Conservation (phyloP, 768 basidiomycete species). For the Boletales sp. region DNA sequence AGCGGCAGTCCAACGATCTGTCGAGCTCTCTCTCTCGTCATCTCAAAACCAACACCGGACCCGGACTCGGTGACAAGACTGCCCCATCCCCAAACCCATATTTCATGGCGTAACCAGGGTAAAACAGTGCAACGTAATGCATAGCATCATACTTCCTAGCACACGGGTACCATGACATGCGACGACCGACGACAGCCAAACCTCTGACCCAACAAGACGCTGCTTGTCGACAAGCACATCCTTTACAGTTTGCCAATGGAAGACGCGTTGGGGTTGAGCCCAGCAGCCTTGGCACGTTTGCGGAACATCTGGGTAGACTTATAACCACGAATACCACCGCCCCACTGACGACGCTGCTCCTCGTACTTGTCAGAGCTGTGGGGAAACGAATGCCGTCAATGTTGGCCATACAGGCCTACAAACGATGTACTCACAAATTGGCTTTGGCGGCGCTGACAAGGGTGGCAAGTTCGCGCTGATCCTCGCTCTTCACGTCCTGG, state of each 20-base stretch:
- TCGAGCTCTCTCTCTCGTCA: too few species aligned
- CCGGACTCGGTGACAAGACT: too few species aligned
- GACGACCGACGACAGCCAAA: constrained; percentile 4
- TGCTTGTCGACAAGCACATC: not conserved
- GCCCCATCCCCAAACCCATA: not conserved
- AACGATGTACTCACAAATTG: constrained; percentile 73
- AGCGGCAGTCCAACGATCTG: too few species aligned
- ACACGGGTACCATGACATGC: constrained; percentile 15
- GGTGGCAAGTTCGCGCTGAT: constrained; percentile 88
- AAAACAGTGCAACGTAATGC: constrained; percentile 4
- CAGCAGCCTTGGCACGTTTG: constrained; percentile 91
- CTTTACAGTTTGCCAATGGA: constrained; percentile 62
- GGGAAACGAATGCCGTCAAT: constrained; percentile 1
- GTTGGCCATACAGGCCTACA: not conserved
- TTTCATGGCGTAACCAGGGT: constrained; percentile 4
- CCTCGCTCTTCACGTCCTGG: constrained; percentile 94
- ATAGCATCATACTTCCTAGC: constrained; percentile 18
- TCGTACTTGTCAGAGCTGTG: constrained; percentile 88
- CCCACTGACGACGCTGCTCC: constrained; percentile 88
- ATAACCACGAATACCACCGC: constrained; percentile 93
- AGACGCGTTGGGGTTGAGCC: constrained; percentile 56
- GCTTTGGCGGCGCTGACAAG: constrained; percentile 92
- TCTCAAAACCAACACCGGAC: too few species aligned
- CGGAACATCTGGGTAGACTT: constrained; percentile 92
- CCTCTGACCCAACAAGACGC: not conserved